Evolutionary conservation across 306 rosid species (phyloP).

Genomic region (Vigna reflexopilosa): DNA sequence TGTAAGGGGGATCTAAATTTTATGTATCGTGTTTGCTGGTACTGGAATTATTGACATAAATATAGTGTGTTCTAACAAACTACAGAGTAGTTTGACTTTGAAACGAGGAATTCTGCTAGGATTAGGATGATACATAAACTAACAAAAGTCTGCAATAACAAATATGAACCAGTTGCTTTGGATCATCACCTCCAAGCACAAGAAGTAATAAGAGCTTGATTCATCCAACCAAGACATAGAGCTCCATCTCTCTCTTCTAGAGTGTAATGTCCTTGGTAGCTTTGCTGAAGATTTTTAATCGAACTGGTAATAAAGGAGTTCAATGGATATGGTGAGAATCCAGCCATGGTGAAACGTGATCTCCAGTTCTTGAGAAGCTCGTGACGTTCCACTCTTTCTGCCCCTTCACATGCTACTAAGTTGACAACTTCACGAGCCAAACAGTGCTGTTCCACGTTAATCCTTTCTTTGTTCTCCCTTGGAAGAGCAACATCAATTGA

Average conservation of each 20-base stretch:
- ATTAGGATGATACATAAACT: slow-evolving; percentile 30
- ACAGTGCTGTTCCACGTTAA: slow-evolving; percentile 88
- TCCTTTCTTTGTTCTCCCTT: slow-evolving; percentile 76
- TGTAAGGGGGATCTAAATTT: background rate
- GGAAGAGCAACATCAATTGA: slow-evolving; percentile 75
- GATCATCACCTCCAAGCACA: slow-evolving; percentile 79
- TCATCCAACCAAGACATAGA: slow-evolving; percentile 81
- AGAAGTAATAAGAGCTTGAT: slow-evolving; percentile 65
- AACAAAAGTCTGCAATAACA: slow-evolving; percentile 19
- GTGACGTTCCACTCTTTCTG: slow-evolving; percentile 88
- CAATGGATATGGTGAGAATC: slow-evolving; percentile 74
- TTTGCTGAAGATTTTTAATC: slow-evolving; percentile 69
- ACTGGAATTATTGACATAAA: background rate
- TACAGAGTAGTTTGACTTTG: slow-evolving; percentile 6
- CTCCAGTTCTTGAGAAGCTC: slow-evolving; percentile 81
- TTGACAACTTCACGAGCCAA: slow-evolving; percentile 88
- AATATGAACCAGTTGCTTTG: slow-evolving; percentile 26
- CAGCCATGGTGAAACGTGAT: slow-evolving; percentile 75
- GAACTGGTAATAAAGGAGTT: slow-evolving; percentile 70
- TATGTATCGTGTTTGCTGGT: slow-evolving; percentile 12
- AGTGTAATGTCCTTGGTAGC: slow-evolving; percentile 71
- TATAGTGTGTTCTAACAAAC: slow-evolving; percentile 21
- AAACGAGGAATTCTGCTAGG: background rate
- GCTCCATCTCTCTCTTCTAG: slow-evolving; percentile 82
- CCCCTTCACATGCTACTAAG: slow-evolving; percentile 88